Percentiles rank a stretch among this genome's conserved stretches.
phyloP scores from a whole-genome alignment of 176 grass and related monocot genomes.

The sorghum (Sorghum bicolor) region Sorghum_bicolor_NCBIv3 NC_012870.2:66009001-66009500 shows the following conservation, averaged over 20 bases:
- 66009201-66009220: background rate
- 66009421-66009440: background rate
- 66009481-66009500: background rate
- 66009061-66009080: background rate
- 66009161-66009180: constrained; percentile 80
- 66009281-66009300: background rate
- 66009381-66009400: background rate
- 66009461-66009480: background rate
- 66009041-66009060: background rate
- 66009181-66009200: constrained; percentile 22
- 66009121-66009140: constrained; percentile 64
- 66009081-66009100: constrained; percentile 47
- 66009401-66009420: background rate
- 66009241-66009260: background rate
- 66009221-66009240: background rate
- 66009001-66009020: background rate
- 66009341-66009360: background rate
- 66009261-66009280: background rate
- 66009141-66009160: constrained; percentile 70
- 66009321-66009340: background rate
- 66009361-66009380: background rate
- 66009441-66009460: background rate
- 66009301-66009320: background rate
- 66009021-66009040: background rate
- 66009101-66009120: constrained; percentile 59